phyloP scores from a whole-genome alignment of 805 yeast species.

The Jamesozyma gamospora region DNA sequence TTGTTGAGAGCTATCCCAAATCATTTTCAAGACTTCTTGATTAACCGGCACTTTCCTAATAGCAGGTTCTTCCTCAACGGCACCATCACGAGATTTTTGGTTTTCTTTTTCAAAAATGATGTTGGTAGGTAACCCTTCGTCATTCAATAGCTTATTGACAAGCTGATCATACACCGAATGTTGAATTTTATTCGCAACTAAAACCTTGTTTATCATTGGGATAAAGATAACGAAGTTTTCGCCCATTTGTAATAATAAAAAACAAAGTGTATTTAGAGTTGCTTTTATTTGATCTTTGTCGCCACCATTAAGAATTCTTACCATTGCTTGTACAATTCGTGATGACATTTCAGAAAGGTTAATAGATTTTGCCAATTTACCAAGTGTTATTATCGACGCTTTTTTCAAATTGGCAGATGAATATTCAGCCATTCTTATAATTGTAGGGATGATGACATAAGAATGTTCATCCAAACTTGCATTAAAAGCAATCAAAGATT shows the following conservation, averaged over 20 bases:
- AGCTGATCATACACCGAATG: slow-evolving; percentile 71
- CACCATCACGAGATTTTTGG: slow-evolving; percentile 31
- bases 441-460: slow-evolving; percentile 77
- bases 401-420: slow-evolving; percentile 49
- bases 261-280: slow-evolving; percentile 70
- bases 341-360: slow-evolving; percentile 81
- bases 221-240: slow-evolving; percentile 76
- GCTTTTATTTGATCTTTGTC: slow-evolving; percentile 54
- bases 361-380: slow-evolving; percentile 65
- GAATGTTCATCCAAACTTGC: slow-evolving; percentile 79
- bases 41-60: slow-evolving; percentile 66
- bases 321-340: slow-evolving; percentile 75
- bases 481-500: slow-evolving; percentile 80
- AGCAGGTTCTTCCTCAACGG: slow-evolving; percentile 47
- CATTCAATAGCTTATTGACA: slow-evolving; percentile 64
- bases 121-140: slow-evolving; percentile 78
- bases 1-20: slow-evolving; percentile 88
- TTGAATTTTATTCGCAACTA: slow-evolving; percentile 54
- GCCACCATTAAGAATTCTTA: slow-evolving; percentile 48
- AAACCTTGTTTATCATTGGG: slow-evolving; percentile 64
- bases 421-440: slow-evolving; percentile 71
- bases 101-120: slow-evolving; percentile 55
- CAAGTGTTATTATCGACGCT: slow-evolving; percentile 74
- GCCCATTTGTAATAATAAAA: slow-evolving; percentile 71
- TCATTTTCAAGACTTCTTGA: slow-evolving; percentile 54